phyloP scores from a whole-genome alignment of 2,329 filamentous ascomycete species.

The Cytospora piceicola region DNA sequence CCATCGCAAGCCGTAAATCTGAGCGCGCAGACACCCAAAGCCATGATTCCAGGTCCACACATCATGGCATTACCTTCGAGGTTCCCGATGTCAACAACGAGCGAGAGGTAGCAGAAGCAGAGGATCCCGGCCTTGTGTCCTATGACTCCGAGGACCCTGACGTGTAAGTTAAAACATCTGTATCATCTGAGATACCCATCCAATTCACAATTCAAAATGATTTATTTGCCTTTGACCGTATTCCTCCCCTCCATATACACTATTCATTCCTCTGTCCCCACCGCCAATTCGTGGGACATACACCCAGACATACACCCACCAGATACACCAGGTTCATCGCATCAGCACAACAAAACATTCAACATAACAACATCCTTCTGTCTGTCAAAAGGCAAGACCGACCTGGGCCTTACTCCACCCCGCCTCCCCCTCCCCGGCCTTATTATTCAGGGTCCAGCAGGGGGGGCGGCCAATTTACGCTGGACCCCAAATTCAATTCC shows the following conservation, averaged over 20 bases:
- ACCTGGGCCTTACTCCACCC: no score
- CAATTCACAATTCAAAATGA: conserved; percentile 31
- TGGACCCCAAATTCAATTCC: conserved; percentile 20
- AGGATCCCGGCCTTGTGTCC: conserved; percentile 47
- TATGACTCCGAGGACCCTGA: conserved; percentile 53
- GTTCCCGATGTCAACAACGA: conserved; percentile 29
- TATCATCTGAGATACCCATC: no score
- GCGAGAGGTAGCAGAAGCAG: conserved; percentile 18
- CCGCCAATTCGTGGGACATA: no score
- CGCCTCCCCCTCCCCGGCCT: no score
- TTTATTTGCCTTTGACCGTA: background rate
- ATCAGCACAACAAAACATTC: no score
- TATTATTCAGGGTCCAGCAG: conserved; percentile 13
- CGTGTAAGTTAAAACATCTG: conserved; percentile 44
- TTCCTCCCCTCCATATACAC: background rate
- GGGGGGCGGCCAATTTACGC: conserved; percentile 10
- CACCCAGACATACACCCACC: no score
- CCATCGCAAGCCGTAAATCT: conserved; percentile 38
- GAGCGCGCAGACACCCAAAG: conserved; percentile 45
- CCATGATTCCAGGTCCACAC: conserved; percentile 38
- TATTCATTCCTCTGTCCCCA: background rate
- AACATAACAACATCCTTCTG: no score
- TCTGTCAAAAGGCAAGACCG: background rate
- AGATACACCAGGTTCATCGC: no score
- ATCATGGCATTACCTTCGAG: conserved; percentile 31